Evolutionary conservation across 2,329 filamentous ascomycete genomes (phyloP), one percentile per base, ranked within the genome.

Genomic region (Diaporthe sp.): DNA sequence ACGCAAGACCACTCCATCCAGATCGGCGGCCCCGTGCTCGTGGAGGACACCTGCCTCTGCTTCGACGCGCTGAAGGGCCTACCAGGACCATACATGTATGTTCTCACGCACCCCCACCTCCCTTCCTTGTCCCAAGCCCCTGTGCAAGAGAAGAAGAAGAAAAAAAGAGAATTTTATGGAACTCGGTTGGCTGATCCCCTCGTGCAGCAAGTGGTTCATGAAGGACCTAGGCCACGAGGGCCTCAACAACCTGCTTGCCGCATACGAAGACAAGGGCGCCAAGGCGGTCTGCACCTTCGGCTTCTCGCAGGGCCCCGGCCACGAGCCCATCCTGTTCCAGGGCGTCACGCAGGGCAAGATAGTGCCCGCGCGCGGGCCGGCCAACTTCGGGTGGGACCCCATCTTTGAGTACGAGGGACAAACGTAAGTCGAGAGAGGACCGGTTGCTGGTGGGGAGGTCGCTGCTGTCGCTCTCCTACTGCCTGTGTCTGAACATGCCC

Each of bases 231-330:
- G 97, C 72, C 94, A 95, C 77, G 86, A 93, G 65, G 94, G 97
- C 19, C 88, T 99, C 74, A 97, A 98, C 85, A 97, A 96, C 81
- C 90, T 99, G 77, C 92, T 99, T 53, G 92, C 92, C 70, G 95
- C 93, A 9, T 98, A 98, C 82, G 88, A 94, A 37, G 94, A 99
- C 85, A 98, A 98, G 84, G 94, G 93, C 58, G 95, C 95, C 58
- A 92, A 97, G 84, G 96, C 97, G 25, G 94, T 99, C 59, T 98
- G 96, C 85, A 99, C 97, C 0, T 99, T 99, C 84, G 97, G 92
- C 32, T 98, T 97, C 85, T 97, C 91, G 71, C 89, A 92, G 77
- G 97, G 96, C 0, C 97, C 96, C 6, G 96, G 94, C 3, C 88
- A 94, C 70, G 92, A 97, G 80, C 93, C 94, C 1, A 88, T 97